These are phyloP conservation scores for Styphnolobium japonicum DNA, from an alignment of 306 rosid species.

Conservation along the genomic window DNA sequence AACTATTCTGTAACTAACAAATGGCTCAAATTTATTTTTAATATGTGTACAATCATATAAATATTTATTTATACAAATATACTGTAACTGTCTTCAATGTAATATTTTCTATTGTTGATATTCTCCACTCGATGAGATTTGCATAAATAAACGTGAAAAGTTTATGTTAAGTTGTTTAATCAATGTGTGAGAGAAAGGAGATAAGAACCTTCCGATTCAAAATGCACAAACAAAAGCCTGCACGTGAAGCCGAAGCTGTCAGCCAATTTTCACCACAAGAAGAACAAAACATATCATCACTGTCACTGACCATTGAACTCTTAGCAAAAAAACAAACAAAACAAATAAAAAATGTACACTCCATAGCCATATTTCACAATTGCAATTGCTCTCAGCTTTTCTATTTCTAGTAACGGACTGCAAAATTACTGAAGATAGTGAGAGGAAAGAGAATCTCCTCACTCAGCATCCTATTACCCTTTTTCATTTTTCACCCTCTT, in stretches of 20 bases:
- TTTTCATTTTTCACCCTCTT: neutral
- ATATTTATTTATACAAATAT: too few relatives aligned
- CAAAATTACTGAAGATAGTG: conserved; percentile 24
- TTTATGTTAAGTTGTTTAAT: neutral
- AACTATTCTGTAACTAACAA: too few relatives aligned
- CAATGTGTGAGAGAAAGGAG: neutral
- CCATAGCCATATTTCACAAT: neutral
- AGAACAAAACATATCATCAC: conserved; percentile 22
- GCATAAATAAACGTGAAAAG: too few relatives aligned
- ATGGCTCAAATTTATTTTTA: too few relatives aligned
- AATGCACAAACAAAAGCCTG: neutral
- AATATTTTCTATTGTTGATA: too few relatives aligned
- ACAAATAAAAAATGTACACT: neutral
- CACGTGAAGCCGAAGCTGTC: conserved; percentile 34
- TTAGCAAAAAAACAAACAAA: neutral
- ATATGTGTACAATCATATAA: too few relatives aligned
- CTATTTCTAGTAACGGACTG: neutral
- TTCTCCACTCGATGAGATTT: too few relatives aligned
- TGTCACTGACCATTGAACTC: neutral
- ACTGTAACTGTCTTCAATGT: too few relatives aligned
- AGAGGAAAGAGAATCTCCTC: conserved; percentile 7
- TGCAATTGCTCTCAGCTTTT: conserved; percentile 16
- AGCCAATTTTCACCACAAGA: conserved; percentile 12
- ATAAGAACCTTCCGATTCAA: neutral
- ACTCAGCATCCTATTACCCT: neutral